phyloP scores from a whole-genome alignment of 148 eudicot species.

The Camellia granthamiana region DNA sequence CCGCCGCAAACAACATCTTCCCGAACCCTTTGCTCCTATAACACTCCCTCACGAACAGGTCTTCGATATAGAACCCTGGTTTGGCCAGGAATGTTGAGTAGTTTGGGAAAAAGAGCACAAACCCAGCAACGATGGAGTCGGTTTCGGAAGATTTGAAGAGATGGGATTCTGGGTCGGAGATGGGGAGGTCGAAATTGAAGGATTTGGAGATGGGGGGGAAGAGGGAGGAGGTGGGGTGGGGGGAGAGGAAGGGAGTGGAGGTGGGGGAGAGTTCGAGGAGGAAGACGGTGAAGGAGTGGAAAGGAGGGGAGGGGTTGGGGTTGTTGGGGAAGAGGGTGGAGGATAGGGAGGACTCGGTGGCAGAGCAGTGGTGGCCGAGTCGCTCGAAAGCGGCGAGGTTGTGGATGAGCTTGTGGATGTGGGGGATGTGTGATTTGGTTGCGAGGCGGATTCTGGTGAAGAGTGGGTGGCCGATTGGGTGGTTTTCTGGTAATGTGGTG shows the following conservation, averaged over 20 bases:
- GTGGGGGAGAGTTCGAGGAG: constrained; percentile 59
- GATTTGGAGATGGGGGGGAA: constrained; percentile 45
- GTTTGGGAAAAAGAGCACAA: constrained; percentile 65
- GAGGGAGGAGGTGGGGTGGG: constrained; percentile 21
- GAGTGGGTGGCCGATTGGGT: constrained; percentile 28
- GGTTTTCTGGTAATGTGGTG: constrained; percentile 17
- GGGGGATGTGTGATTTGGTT: constrained; percentile 46
- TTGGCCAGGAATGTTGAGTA: constrained; percentile 69
- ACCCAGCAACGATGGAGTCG: constrained; percentile 47
- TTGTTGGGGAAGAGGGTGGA: constrained; percentile 53
- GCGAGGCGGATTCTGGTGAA: constrained; percentile 65
- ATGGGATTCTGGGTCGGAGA: constrained; percentile 37
- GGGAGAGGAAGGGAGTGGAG: constrained; percentile 27
- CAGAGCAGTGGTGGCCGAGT: constrained; percentile 51
- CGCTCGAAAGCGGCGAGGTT: constrained; percentile 68
- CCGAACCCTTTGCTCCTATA: constrained; percentile 69
- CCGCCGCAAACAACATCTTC: constrained; percentile 54
- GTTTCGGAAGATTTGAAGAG: constrained; percentile 16
- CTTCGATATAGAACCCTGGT: constrained; percentile 80
- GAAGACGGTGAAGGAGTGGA: constrained; percentile 71
- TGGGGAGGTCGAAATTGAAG: constrained; percentile 27
- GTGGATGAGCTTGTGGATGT: constrained; percentile 75
- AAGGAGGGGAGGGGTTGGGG: constrained; percentile 37
- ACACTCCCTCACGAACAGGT: constrained; percentile 69
- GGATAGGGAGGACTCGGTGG: constrained; percentile 56